A percentile compares a stretch with the other conserved stretches of the same genome.
These are phyloP conservation scores for Phytophthora tubulina DNA, from an alignment of 352 stramenopile genomes.

Conservation along the genomic window DNA sequence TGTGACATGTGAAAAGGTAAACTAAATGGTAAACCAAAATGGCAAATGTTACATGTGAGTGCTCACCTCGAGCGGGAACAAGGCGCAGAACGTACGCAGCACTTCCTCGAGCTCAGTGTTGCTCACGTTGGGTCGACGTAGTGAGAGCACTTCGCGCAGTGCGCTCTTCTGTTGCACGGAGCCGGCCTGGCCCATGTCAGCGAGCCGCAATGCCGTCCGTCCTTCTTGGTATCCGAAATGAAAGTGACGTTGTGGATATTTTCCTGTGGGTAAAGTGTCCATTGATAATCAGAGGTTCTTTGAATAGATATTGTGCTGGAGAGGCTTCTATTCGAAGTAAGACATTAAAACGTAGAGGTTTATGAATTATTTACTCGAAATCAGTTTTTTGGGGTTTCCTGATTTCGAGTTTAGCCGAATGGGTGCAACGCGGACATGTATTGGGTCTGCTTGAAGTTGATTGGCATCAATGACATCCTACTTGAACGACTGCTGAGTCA, in stretches of 20 bases:
- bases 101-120: constrained; percentile 62
- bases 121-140: constrained; percentile 62
- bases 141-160: constrained; percentile 73
- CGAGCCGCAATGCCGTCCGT: background rate
- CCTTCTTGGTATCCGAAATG: constrained; percentile 25
- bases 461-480: background rate
- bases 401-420: background rate
- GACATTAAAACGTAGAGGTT: background rate
- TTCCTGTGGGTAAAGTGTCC: background rate
- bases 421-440: constrained; percentile 14
- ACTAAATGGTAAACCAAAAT: constrained; percentile 12
- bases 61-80: constrained; percentile 77
- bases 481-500: constrained; percentile 8
- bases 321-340: constrained; percentile 4
- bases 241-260: constrained; percentile 13
- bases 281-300: background rate
- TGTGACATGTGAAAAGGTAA: constrained; percentile 20
- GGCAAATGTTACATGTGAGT: background rate
- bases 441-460: background rate
- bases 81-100: constrained; percentile 76
- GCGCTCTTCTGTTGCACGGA: constrained; percentile 85
- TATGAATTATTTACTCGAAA: constrained; percentile 25
- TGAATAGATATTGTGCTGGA: background rate
- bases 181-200: constrained; percentile 78
- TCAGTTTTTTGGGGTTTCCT: constrained; percentile 11